Evolutionary conservation across 768 basidiomycete genomes (phyloP).

Genomic region (Serendipita sp.): DNA sequence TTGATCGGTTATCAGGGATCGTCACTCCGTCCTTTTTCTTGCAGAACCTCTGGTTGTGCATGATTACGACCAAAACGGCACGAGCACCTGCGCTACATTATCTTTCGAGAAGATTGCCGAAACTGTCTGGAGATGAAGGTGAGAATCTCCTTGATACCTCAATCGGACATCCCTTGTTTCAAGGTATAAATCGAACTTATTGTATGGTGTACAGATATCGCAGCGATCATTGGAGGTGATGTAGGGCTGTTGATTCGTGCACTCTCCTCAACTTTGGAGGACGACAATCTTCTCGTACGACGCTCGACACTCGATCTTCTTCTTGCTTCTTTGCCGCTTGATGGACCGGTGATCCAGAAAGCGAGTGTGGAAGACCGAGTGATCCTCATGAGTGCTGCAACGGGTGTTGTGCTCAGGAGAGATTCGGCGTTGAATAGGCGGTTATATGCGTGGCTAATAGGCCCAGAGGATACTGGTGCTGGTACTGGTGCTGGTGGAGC

Average conservation of each 20-base stretch:
- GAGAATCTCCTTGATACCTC: slow-evolving; percentile 6
- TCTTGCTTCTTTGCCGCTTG: slow-evolving; percentile 54
- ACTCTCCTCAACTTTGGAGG: slow-evolving; percentile 79
- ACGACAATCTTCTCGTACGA: slow-evolving; percentile 82
- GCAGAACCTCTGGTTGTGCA: slow-evolving; percentile 87
- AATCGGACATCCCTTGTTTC: slow-evolving; percentile 1
- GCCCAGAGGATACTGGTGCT: slow-evolving; percentile 60
- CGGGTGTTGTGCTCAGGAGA: slow-evolving; percentile 75
- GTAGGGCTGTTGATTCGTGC: slow-evolving; percentile 90
- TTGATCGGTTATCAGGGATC: slow-evolving; percentile 69
- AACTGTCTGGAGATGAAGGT: slow-evolving; percentile 57
- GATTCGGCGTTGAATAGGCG: slow-evolving; percentile 88
- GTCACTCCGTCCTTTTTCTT: slow-evolving; percentile 84
- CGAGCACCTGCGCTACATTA: slow-evolving; percentile 81
- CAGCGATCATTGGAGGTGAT: slow-evolving; percentile 62
- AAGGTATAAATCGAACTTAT: background rate
- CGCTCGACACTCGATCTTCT: slow-evolving; percentile 75
- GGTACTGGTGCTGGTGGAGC: too few species aligned
- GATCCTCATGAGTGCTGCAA: slow-evolving; percentile 75
- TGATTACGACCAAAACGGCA: slow-evolving; percentile 75
- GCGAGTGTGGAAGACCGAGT: slow-evolving; percentile 54
- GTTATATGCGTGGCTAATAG: slow-evolving; percentile 84
- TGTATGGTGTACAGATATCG: slow-evolving; percentile 32
- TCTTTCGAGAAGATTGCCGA: slow-evolving; percentile 64
- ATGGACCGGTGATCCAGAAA: slow-evolving; percentile 18